phyloP scores from a whole-genome alignment of 352 stramenopile species.

The Globisporangium splendens region DNA sequence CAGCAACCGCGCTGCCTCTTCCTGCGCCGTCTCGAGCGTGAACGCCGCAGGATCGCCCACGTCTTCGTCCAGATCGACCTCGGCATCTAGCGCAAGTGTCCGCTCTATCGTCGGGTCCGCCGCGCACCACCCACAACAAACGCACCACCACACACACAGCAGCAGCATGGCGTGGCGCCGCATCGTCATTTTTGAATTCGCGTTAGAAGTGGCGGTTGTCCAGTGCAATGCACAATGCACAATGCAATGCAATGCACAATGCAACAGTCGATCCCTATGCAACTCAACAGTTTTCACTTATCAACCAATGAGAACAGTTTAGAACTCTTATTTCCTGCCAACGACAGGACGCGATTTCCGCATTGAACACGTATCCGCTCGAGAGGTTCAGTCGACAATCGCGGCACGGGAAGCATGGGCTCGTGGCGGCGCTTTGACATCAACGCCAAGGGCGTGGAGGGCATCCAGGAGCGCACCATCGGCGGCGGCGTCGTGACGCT shows the following conservation, averaged over 20 bases:
- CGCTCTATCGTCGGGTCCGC: background rate
- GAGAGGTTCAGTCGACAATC: constrained; percentile 8
- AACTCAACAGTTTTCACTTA: background rate
- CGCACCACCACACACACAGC: too few relatives aligned
- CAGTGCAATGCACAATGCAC: too few relatives aligned
- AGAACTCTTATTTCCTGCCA: constrained; percentile 7
- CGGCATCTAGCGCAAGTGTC: background rate
- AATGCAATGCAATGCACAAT: background rate
- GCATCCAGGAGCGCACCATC: constrained; percentile 87
- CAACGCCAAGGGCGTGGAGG: constrained; percentile 87
- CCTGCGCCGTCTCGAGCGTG: constrained; percentile 10
- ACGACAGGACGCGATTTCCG: constrained; percentile 4
- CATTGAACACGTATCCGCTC: constrained; percentile 9
- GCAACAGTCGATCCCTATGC: too few relatives aligned
- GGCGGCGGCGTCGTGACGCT: constrained; percentile 80
- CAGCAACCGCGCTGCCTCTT: constrained; percentile 13
- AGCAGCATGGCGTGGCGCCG: too few relatives aligned
- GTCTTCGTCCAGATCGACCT: background rate
- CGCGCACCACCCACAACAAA: too few relatives aligned
- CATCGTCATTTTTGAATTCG: too few relatives aligned
- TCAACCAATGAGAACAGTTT: constrained; percentile 4
- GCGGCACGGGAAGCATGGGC: constrained; percentile 32
- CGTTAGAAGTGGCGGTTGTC: too few relatives aligned
- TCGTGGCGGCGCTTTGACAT: constrained; percentile 84
- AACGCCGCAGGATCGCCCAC: constrained; percentile 2